Evolutionary conservation across 164 flowering plant genomes (phyloP), one percentile per base, ranked within the genome.

Genomic region (Nymphaea colorata): DNA sequence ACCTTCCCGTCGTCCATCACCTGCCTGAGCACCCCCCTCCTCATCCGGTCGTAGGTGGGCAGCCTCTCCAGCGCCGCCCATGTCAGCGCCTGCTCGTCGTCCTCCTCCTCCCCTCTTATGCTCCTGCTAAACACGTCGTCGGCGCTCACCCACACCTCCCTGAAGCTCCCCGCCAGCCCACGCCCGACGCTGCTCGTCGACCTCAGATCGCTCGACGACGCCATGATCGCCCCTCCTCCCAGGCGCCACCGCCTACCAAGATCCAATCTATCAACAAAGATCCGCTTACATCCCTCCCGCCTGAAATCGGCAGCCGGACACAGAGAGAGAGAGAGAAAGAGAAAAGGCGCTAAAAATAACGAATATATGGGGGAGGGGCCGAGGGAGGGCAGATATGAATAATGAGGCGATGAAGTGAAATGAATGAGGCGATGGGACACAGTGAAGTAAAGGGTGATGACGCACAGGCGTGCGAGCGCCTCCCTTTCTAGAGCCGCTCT

Each of bases 21-120:
- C 53, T 78, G 76, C 69, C 66, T 77, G 66, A 84, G 45, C 18
- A 84, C 64, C 17, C 82, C 77, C 18, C 59, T 78, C 61, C 75
- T 72, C 68, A 82, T 0, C 43, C 85, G 72, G 17, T 81, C 82
- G 51, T 74, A 82, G 2, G 88, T 85, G 2, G 91, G 86, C 2
- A 85, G 83, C 71, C 80, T 74, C 73, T 85, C 91, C 1, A 86
- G 77, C 6, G 91, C 88, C 11, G 88, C 91, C 86, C 87, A 85
- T 66, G 66, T 78, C 18, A 86, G 79, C 75, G 82, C 85, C 59
- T 86, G 85, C 68, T 87, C 91, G 41, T 86, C 92, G 2, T 82
- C 84, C 3, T 73, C 57, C 15, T 0, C 57, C 15, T 51, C 57
- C 57, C 15, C 57, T 16, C 70, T 62, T 25, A 79, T 78, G 57